Evolutionary conservation across 2,329 filamentous ascomycete genomes (phyloP), one percentile per base, ranked within the genome.

Genomic region (Didymella exigua): DNA sequence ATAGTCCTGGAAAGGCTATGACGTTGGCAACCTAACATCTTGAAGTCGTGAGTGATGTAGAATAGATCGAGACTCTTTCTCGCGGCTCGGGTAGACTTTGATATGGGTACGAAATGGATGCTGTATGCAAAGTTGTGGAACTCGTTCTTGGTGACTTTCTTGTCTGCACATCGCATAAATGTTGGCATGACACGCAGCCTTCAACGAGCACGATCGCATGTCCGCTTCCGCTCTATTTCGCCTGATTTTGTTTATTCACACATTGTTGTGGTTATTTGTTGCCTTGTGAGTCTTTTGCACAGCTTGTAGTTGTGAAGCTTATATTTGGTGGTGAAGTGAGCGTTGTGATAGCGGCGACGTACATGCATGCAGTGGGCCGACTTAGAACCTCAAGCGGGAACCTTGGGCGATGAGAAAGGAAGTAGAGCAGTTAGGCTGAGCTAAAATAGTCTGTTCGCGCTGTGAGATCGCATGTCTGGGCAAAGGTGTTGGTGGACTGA

Each of bases 221-320:
- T n/a, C n/a, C n/a, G 13, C n/a, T 21, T 47, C 52, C 61, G 54
- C 54, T 61, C 59, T 56, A 54, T 59, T 47, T 56, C 63, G 62
- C 65, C 56, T 62, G 65, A 65, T 63, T 66, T 66, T 62, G 65
- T 49, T 63, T 65, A 61, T 62, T 56, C 37, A 19, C 38, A 62
- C 61, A 50, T 33, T 59, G 42, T 44, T 47, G 40, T 27, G 21
- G 36, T 43, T 41, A 30, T 24, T 31, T 31, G 18, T 26, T 37
- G 27, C 31, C 47, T 47, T 34, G 40, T 31, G 30, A 37, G 27
- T 27, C 27, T 26, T 19, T 13, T 44, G 42, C 38, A 38, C 21
- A 23, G 13, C 29, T 48, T 44, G 24, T 46, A 11, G 24, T 31
- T 19, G 50, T 11, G 11, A 31, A 19, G 14, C 36, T 27, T 49